A percentile compares a stretch with the other conserved stretches of the same genome.
These are phyloP conservation scores for Iberis amara DNA, from an alignment of 441 rosid species.

Conservation along the genomic window DNA sequence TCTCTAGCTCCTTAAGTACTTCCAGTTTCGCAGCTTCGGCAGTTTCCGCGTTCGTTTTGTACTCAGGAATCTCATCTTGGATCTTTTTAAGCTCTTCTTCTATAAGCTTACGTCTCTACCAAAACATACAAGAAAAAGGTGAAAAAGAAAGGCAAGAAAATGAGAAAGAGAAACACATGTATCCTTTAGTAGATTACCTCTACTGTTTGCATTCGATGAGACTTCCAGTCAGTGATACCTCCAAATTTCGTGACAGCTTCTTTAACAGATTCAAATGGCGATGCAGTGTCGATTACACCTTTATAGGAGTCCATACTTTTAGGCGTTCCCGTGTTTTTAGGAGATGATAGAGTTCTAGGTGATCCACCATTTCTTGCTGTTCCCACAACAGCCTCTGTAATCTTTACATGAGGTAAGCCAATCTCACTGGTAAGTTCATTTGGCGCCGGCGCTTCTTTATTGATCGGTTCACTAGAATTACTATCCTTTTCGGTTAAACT, in stretches of 20 bases:
- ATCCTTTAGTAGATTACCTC: slow-evolving; percentile 42
- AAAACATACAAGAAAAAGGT: not conserved
- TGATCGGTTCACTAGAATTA: not conserved
- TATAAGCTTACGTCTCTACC: slow-evolving; percentile 62
- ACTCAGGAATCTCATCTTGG: slow-evolving; percentile 67
- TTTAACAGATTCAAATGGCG: slow-evolving; percentile 92
- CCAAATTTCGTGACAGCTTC: slow-evolving; percentile 92
- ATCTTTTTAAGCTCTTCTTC: slow-evolving; percentile 72
- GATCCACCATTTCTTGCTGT: slow-evolving; percentile 24
- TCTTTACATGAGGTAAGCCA: slow-evolving; percentile 22
- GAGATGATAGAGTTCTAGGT: slow-evolving; percentile 16
- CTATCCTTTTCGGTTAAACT: not conserved
- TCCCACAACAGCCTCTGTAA: slow-evolving; percentile 21
- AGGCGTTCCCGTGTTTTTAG: slow-evolving; percentile 4
- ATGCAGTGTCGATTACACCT: slow-evolving; percentile 75
- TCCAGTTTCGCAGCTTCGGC: slow-evolving; percentile 57
- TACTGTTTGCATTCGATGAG: slow-evolving; percentile 66
- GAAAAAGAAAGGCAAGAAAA: not conserved
- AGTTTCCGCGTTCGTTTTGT: slow-evolving; percentile 45
- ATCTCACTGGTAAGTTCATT: slow-evolving; percentile 11
- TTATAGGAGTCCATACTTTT: slow-evolving; percentile 21
- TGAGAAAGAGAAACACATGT: not conserved
- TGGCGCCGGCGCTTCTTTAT: not conserved
- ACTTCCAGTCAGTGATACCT: slow-evolving; percentile 96
- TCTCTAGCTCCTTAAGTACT: slow-evolving; percentile 67